Conservation (phyloP, 176 grass and related monocot genomes). For the Phyllostachys edulis region DNA sequence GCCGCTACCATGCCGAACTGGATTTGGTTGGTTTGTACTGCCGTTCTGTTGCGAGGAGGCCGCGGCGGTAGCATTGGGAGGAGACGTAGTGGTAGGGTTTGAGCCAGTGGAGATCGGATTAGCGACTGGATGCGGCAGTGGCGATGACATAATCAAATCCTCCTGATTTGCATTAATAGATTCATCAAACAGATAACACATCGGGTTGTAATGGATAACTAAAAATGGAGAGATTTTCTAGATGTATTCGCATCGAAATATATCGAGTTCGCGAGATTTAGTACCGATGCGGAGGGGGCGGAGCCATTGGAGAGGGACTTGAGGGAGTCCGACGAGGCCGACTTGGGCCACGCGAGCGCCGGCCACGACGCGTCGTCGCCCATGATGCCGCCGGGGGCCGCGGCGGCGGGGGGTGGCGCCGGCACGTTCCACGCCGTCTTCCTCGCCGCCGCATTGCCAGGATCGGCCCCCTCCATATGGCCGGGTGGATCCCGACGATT, state of each 20-base stretch:
- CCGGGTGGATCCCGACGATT: constrained; percentile 16
- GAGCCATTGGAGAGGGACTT: constrained; percentile 54
- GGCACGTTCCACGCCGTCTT: constrained; percentile 63
- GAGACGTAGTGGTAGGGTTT: constrained; percentile 39
- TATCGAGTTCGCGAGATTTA: constrained; percentile 30
- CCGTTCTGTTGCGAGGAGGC: constrained; percentile 11
- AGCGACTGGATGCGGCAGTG: neutral
- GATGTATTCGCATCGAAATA: neutral
- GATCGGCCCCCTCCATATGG: constrained; percentile 16
- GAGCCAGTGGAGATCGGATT: constrained; percentile 34
- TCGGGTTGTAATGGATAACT: neutral
- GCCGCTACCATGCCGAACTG: constrained; percentile 6
- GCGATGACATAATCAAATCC: constrained; percentile 29
- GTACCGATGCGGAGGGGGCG: constrained; percentile 45
- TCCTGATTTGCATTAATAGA: constrained; percentile 44
- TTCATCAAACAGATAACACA: constrained; percentile 27
- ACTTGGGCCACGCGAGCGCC: constrained; percentile 46
- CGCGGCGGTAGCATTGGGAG: neutral
- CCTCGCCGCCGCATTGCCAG: constrained; percentile 52
- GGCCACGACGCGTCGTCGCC: constrained; percentile 57
- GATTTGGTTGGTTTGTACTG: constrained; percentile 30
- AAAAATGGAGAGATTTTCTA: neutral
- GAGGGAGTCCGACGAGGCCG: constrained; percentile 56
- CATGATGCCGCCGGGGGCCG: constrained; percentile 35
- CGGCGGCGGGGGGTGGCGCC: constrained; percentile 9